Percentiles rank a stretch among this genome's conserved stretches.
Conservation (phyloP, 441 rosid species). For the Euphorbia schlechtendalii region DNA sequence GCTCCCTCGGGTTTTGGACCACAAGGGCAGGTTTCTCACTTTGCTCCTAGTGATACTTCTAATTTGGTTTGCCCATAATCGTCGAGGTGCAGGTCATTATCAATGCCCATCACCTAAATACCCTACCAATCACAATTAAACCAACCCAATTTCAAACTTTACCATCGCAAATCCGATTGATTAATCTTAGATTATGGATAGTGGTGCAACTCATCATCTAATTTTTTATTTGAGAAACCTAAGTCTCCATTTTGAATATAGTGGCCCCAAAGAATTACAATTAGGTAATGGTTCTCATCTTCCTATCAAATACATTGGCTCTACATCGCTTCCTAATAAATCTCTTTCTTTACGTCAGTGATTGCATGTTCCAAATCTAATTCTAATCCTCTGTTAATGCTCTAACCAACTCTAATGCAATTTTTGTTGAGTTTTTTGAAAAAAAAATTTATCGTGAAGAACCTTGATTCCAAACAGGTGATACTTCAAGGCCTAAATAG, state of each 20-base stretch:
- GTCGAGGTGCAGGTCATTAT: no score
- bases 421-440: not conserved
- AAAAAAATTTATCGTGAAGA: not conserved
- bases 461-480: no score
- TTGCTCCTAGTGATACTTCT: no score
- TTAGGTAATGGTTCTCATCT: not conserved
- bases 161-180: not conserved
- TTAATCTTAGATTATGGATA: not conserved
- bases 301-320: not conserved
- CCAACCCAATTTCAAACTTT: not conserved
- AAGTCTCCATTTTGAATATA: no score
- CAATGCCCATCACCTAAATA: no score
- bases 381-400: not conserved
- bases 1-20: no score
- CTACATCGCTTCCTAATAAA: not conserved
- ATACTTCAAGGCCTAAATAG: no score
- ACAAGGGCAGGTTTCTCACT: no score
- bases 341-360: not conserved
- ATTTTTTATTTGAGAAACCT: not conserved
- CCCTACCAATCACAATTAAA: no score
- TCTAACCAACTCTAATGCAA: not conserved
- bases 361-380: not conserved
- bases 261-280: not conserved
- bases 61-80: no score
- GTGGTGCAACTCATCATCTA: not conserved